Conservation (phyloP, 208 protist genomes). For the Trypanosoma theileri region DNA sequence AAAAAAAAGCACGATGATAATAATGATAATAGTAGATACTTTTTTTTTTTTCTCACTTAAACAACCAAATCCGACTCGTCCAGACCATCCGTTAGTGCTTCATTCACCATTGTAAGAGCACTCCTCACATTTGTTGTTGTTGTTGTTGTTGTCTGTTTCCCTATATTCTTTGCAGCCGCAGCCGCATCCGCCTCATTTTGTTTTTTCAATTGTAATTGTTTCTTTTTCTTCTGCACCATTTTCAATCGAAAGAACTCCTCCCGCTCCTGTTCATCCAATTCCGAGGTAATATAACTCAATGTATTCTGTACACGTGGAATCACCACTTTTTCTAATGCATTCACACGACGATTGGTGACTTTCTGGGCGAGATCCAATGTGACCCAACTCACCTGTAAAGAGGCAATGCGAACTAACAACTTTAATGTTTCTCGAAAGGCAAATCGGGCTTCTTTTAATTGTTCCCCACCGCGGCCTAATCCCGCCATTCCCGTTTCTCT, state of each 20-base stretch:
- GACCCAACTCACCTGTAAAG: constrained; percentile 97
- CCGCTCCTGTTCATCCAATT: constrained; percentile 99
- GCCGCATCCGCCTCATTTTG: constrained; percentile 1
- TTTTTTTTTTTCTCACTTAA: constrained; percentile 18
- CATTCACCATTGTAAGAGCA: constrained; percentile 13
- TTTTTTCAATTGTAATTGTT: constrained; percentile 42
- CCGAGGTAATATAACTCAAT: constrained; percentile 97
- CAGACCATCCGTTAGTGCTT: constrained; percentile 38
- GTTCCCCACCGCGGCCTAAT: constrained; percentile 96
- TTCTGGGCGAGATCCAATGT: constrained; percentile 98
- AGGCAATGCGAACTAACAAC: constrained; percentile 95
- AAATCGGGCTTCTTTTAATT: constrained; percentile 89
- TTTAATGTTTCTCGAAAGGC: constrained; percentile 92
- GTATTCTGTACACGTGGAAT: constrained; percentile 97
- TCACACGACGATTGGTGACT: constrained; percentile 99
- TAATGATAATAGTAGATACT: neutral
- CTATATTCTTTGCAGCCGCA: neutral
- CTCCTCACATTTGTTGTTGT: neutral
- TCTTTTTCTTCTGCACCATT: constrained; percentile 98
- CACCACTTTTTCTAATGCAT: constrained; percentile 99
- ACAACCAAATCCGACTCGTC: constrained; percentile 78
- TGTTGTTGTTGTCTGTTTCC: constrained; percentile 19
- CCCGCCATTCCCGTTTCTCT: constrained; percentile 76
- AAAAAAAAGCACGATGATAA: neutral
- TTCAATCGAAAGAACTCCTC: constrained; percentile 99